Evolutionary conservation across 345 rosid genomes (phyloP), one percentile per base, ranked within the genome.

Genomic region (Zanthoxylum bungeanum): DNA sequence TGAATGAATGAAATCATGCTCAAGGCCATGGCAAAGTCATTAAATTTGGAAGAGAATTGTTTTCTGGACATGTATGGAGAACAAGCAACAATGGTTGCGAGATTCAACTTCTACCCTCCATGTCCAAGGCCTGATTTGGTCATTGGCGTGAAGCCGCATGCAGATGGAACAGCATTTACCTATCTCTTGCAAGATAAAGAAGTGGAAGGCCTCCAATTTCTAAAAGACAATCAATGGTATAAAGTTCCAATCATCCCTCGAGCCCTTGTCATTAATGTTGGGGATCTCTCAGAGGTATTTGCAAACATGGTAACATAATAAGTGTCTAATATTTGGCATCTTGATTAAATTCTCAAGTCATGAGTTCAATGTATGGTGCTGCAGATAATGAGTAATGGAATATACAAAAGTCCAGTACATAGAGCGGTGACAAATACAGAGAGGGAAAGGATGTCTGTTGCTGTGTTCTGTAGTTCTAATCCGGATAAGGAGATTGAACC

Each of bases 351-450:
- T 39, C 12, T 64, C 21, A 6, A 21, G n/a, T 3, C 19, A 12
- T 22, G 7, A 44, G 36, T 11, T 44, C 49, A 52, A 44, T 5
- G 12, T 44, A 14, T 33, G 40, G 8, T 6, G n/a, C n/a, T n/a
- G n/a, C 36, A 84, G 89, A 83, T 89, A 70, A 85, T 84, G 89
- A 84, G 85, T 76, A 89, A 89, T 74, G 95, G 89, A 27, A 81
- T 83, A 64, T 86, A 77, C 80, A 86, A 86, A 82, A 87, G 90
- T 66, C 64, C 79, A 12, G 60, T 80, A 47, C 86, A 84, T 73
- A 69, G 88, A 62, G 94, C 76, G 66, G 78, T 83, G 76, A 84
- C 90, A 1, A 83, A 84, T 76, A 63, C 74, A 1, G 85, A 80
- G 62, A 84, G 71, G 51, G 83, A 86, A 73, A 82, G 92, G 60